These are phyloP conservation scores for Blastobotrys buckinghamii DNA, from an alignment of 1,139 yeast species.

Conservation along the genomic window DNA sequence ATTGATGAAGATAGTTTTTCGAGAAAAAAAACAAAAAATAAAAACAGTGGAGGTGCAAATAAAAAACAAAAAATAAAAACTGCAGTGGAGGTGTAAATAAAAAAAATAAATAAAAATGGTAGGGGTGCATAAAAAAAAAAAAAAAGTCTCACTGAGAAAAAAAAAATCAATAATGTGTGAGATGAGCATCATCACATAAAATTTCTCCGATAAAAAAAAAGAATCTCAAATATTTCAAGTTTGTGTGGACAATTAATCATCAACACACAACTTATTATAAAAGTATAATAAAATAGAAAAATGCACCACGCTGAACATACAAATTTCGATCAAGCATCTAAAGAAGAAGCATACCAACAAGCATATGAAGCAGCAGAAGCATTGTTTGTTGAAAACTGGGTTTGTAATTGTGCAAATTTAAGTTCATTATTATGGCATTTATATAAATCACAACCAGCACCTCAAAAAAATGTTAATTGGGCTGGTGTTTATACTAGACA, in stretches of 20 bases:
- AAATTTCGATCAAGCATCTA: slow-evolving; percentile 17
- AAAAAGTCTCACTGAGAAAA: neutral
- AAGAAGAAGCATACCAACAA: slow-evolving; percentile 52
- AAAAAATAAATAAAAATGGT: no score
- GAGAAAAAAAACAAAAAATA: no score
- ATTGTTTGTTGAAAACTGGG: slow-evolving; percentile 65
- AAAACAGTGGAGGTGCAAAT: neutral
- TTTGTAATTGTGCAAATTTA: slow-evolving; percentile 79
- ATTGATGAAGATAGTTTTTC: no score
- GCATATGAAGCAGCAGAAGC: slow-evolving; percentile 61
- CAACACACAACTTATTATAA: neutral
- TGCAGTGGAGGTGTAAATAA: no score
- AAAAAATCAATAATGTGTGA: no score
- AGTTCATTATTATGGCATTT: slow-evolving; percentile 86
- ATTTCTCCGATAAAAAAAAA: no score
- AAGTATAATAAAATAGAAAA: no score
- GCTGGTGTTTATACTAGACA: slow-evolving; percentile 76
- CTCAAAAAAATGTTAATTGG: slow-evolving; percentile 63
- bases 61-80: neutral
- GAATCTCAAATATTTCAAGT: neutral
- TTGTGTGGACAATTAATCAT: neutral
- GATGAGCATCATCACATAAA: no score
- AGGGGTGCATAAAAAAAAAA: no score
- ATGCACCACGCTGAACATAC: slow-evolving; percentile 29
- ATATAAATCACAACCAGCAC: slow-evolving; percentile 50